Evolutionary conservation across 1,284 basidiomycete genomes (phyloP), one percentile per base, ranked within the genome.

Genomic region (Cryptococcus sp.): DNA sequence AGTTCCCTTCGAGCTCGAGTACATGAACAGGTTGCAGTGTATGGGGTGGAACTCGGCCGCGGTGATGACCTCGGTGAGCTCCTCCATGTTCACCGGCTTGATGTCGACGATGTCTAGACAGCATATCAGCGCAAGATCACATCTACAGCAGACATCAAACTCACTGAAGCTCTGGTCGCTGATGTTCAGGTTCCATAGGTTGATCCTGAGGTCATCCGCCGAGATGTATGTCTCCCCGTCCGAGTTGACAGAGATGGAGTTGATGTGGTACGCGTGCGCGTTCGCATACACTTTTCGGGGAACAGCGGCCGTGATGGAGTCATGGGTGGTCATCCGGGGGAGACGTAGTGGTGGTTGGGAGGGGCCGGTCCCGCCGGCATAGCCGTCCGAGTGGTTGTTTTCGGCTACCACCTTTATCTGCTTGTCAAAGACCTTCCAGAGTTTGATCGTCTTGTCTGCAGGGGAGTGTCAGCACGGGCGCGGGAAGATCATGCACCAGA

Each of bases 371-470:
- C 56, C 68, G 7, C 58, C 58, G 1, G 62, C 62, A 72, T 86
- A 85, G 33, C 88, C 88, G 72, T 90, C 88, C 60, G 86, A 85
- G 67, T 94, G 87, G 77, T 98, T 98, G 75, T 95, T 97, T 81
- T 98, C 93, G 21, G 94, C 87, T 21, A 99, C 94, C 38, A 98
- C 89, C 70, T 91, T 89, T 72, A 99, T 82, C 42, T 90, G 90
- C 80, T 98, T 98, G 80, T 98, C 96, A 67, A 98, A 98, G 37
- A 99, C 95, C 76, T 99, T 98, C 96, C 96, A 99, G 55, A 98
- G 85, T 78, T 99, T 99, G 82, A 99, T 97, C 42, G 96, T 99
- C 82, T 99, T 99, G 82, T 99, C 96, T 97, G 72, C 43, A 40
- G 12, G 16, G 48, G 28, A 2, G 20, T 9, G 47, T 55, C 45